Conservation (phyloP, 2,329 filamentous ascomycete genomes). For the Xylaria sp. region DNA sequence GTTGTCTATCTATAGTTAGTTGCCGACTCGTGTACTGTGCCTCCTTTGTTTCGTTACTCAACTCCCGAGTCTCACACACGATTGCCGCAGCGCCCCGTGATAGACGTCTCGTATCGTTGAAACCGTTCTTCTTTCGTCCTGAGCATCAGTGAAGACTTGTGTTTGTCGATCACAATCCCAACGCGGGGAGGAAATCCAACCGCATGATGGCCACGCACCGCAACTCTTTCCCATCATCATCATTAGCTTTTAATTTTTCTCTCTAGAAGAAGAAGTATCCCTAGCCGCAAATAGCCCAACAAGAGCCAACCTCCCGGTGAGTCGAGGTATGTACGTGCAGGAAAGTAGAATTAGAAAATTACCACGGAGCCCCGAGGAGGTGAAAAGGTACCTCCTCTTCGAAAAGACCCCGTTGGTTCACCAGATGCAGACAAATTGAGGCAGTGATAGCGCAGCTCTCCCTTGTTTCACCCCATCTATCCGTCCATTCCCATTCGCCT, state of each 20-base stretch:
- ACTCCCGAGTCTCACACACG: background rate
- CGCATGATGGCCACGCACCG: background rate
- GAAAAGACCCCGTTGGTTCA: constrained; percentile 4
- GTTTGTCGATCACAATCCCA: background rate
- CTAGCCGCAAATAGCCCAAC: constrained; percentile 16
- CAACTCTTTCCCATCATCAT: constrained; percentile 14
- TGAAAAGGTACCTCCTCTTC: constrained; percentile 2
- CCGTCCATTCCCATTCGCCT: constrained; percentile 4
- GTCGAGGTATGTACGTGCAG: constrained; percentile 17
- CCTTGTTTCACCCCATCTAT: constrained; percentile 2
- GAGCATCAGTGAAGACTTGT: background rate
- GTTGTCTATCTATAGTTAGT: background rate
- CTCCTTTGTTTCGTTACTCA: background rate
- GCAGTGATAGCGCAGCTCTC: constrained; percentile 13
- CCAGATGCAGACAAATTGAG: constrained; percentile 5
- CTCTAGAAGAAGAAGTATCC: constrained; percentile 17
- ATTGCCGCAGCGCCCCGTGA: too few relatives aligned
- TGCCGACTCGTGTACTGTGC: background rate
- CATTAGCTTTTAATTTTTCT: constrained; percentile 19
- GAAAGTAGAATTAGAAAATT: background rate
- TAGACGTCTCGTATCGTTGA: background rate
- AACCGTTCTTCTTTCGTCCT: background rate
- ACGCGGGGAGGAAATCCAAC: background rate
- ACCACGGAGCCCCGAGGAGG: constrained; percentile 10
- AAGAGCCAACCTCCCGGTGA: constrained; percentile 1